phyloP scores from a whole-genome alignment of 495 filamentous ascomycete genomes.

The Clavariopsis aquatica region DNA sequence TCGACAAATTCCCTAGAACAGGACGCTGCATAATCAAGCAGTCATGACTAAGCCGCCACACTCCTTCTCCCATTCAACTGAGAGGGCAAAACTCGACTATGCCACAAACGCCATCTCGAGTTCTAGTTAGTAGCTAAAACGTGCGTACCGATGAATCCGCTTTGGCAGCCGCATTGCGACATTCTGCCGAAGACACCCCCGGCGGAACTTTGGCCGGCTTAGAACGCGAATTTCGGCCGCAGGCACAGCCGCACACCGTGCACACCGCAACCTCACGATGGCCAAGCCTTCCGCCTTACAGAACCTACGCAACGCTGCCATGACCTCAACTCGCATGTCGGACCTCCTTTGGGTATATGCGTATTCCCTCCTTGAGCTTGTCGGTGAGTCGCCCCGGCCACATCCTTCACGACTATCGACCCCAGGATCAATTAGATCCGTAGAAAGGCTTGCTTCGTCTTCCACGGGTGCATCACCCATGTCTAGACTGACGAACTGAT shows the following conservation, averaged over 20 bases:
- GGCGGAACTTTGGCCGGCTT: neutral
- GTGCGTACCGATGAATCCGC: no score
- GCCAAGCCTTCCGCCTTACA: neutral
- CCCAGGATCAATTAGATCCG: neutral
- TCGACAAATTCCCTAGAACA: no score
- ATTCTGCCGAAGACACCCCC: no score
- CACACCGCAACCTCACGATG: neutral
- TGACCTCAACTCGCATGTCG: neutral
- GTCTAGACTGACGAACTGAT: neutral
- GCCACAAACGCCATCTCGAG: no score
- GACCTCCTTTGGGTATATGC: slow-evolving; percentile 1
- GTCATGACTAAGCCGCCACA: no score
- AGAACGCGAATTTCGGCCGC: neutral
- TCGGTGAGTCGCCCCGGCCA: neutral
- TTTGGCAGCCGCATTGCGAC: no score
- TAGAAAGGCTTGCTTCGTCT: neutral
- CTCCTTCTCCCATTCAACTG: no score
- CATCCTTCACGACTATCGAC: neutral
- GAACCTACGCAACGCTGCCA: neutral
- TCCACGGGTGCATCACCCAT: neutral
- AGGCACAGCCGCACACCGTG: neutral
- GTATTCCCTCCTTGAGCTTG: neutral
- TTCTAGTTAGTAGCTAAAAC: no score
- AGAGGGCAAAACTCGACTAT: no score
- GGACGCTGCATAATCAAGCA: no score